A percentile compares a stretch with the other conserved stretches of the same genome.
Evolutionary conservation across 2,329 filamentous ascomycete genomes (phyloP).

Genomic region (Pseudovirgaria hyperparasitica): DNA sequence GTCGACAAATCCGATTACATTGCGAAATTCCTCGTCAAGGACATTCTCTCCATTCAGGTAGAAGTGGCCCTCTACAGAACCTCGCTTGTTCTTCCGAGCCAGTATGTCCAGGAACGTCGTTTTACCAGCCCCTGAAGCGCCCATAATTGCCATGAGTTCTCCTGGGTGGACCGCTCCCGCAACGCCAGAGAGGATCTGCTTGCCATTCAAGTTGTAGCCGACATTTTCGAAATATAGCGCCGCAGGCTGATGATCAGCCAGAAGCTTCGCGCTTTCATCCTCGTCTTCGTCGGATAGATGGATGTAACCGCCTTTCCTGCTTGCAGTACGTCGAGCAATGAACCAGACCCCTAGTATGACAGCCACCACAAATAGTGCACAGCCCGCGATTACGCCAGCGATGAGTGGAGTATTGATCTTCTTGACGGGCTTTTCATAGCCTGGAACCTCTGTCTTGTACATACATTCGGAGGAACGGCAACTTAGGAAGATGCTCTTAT

Average conservation of each 20-base stretch:
- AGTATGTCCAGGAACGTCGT: slow-evolving; percentile 95
- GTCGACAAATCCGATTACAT: slow-evolving; percentile 90
- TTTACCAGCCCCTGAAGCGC: slow-evolving; percentile 92
- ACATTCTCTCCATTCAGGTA: slow-evolving; percentile 91
- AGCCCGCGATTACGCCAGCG: slow-evolving; percentile 78
- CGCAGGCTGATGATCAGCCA: slow-evolving; percentile 84
- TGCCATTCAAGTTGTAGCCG: slow-evolving; percentile 75
- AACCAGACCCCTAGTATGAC: slow-evolving; percentile 80
- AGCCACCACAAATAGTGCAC: slow-evolving; percentile 76
- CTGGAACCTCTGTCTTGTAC: slow-evolving; percentile 83
- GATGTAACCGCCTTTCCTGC: slow-evolving; percentile 55
- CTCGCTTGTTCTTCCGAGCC: slow-evolving; percentile 92
- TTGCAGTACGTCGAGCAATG: slow-evolving; percentile 58
- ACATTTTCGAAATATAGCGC: slow-evolving; percentile 82
- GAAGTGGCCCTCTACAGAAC: slow-evolving; percentile 64
- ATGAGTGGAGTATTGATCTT: slow-evolving; percentile 96
- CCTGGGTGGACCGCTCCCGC: slow-evolving; percentile 83
- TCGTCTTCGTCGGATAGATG: slow-evolving; percentile 73
- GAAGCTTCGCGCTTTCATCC: slow-evolving; percentile 69
- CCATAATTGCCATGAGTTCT: slow-evolving; percentile 97
- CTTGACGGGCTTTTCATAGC: slow-evolving; percentile 78
- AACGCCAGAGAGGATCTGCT: slow-evolving; percentile 67
- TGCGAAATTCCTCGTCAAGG: slow-evolving; percentile 71
- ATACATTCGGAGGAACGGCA: slow-evolving; percentile 87
- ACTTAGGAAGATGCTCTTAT: slow-evolving; percentile 71